phyloP scores from a whole-genome alignment of 257 asterid genomes.

The Fraxinus quadrangulata region DNA sequence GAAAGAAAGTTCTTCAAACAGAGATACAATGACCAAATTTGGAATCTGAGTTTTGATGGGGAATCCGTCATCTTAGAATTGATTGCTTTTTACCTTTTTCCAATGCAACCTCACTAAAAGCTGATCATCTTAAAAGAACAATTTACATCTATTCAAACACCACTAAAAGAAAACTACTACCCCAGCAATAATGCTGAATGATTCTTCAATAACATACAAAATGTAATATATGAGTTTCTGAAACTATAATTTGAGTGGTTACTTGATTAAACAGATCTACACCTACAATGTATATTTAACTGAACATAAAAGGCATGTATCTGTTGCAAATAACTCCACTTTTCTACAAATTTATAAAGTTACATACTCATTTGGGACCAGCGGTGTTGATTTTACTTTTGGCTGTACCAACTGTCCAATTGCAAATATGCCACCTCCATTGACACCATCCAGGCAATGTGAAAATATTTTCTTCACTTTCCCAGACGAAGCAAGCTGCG shows the following conservation, averaged over 20 bases:
- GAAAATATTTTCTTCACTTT: constrained; percentile 58
- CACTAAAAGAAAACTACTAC: background rate
- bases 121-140: background rate
- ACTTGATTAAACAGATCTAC: background rate
- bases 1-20: background rate
- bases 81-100: background rate
- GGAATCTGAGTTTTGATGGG: background rate
- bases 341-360: constrained; percentile 27
- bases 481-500: constrained; percentile 55
- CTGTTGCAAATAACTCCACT: constrained; percentile 14
- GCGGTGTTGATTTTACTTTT: constrained; percentile 45
- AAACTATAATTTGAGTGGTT: background rate
- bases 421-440: constrained; percentile 73
- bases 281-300: background rate
- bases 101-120: background rate
- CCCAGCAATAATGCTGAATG: background rate
- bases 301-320: background rate
- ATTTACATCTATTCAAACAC: background rate
- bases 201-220: background rate
- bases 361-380: constrained; percentile 54
- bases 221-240: background rate
- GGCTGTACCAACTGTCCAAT: constrained; percentile 65
- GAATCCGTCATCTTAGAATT: background rate
- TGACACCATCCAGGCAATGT: constrained; percentile 57
- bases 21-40: background rate